Conservation (phyloP, 2,329 filamentous ascomycete genomes). For the Aspergillaceae sp. region DNA sequence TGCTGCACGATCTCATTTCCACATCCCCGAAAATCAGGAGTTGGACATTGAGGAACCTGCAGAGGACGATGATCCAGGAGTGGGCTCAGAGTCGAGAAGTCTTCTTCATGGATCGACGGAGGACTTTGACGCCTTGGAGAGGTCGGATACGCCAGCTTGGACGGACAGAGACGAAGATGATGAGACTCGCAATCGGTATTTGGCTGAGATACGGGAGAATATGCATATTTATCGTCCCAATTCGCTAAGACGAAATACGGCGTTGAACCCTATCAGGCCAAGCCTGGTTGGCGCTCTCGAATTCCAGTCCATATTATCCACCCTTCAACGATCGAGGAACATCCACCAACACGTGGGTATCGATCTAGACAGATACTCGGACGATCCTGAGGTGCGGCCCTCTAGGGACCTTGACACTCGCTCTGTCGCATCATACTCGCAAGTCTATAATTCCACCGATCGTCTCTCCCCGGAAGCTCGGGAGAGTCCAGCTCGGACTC, state of each 20-base stretch:
- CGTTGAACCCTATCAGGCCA: conserved; percentile 77
- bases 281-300: conserved; percentile 90
- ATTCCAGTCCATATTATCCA: conserved; percentile 84
- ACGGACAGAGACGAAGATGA: conserved; percentile 49
- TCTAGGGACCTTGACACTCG: conserved; percentile 40
- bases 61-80: conserved; percentile 46
- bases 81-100: conserved; percentile 38
- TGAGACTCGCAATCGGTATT: conserved; percentile 49
- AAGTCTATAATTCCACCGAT: conserved; percentile 1
- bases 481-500: conserved; percentile 23
- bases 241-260: conserved; percentile 55
- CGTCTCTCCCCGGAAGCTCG: neutral
- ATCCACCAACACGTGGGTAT: conserved; percentile 59
- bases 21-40: conserved; percentile 53
- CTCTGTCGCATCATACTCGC: conserved; percentile 41
- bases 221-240: conserved; percentile 76
- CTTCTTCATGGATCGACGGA: conserved; percentile 44
- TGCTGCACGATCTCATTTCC: conserved; percentile 65
- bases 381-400: conserved; percentile 43
- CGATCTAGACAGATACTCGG: conserved; percentile 60
- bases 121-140: conserved; percentile 57
- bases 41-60: conserved; percentile 48
- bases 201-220: conserved; percentile 79
- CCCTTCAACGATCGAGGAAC: conserved; percentile 72
- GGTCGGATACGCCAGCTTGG: conserved; percentile 39